Evolutionary conservation across 805 yeast genomes (phyloP), one percentile per base, ranked within the genome.

Genomic region (Saturnispora hagleri): DNA sequence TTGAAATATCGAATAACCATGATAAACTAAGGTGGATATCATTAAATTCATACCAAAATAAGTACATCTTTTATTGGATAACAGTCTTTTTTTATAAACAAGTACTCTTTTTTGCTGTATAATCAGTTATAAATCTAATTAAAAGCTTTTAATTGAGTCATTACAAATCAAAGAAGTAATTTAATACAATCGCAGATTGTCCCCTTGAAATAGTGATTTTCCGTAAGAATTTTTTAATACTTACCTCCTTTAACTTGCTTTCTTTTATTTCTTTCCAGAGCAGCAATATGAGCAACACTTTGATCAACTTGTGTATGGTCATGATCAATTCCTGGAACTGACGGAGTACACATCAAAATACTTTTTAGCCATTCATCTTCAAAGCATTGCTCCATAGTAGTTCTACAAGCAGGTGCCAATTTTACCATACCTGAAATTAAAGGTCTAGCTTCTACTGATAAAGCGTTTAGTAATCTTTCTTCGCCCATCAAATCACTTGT

Each of bases 281-380:
- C 84, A 10, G 97, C 96, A 69, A 90, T 90, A 66, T 90, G 98
- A 0, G 98, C 98, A 60, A 88, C 95, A 54, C 88, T 82, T 65
- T 87, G 96, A 59, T 89, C 96, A 48, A 90, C 97, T 57, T 79
- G 80, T 1, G 97, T 88, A 65, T 90, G 98, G 34, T 75, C 75
- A 64, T 90, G 98, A 60, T 81, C 82, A 7, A 71, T 67, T 20
- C 81, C 79, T 34, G 68, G 69, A 48, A 71, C 66, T 40, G 71
- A 52, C 13, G 69, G 63, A 3, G 86, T 76, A 68, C 98, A 90
- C 84, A 81, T 82, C 48, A 74, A 75, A 38, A 86, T 73, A 31
- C 78, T 70, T 41, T 69, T 65, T 45, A 86, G 66, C 93, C 93
- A 86, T 8, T 78, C 70, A 60, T 86, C 95, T 18, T 73, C 68